Conservation (phyloP, 2,329 filamentous ascomycete genomes). For the Trichoderma pleuroti region DNA sequence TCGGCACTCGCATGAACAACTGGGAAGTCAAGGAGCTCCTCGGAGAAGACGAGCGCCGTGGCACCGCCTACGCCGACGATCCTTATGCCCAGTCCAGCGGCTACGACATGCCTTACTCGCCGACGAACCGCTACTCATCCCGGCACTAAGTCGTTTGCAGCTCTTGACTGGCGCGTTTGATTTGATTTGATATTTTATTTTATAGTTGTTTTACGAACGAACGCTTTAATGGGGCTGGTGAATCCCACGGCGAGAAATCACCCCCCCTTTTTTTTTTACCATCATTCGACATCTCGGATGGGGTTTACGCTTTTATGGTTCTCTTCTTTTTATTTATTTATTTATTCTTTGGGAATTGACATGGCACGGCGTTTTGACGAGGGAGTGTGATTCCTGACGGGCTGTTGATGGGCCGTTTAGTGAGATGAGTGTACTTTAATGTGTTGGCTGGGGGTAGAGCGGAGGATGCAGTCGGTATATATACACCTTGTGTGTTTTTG, state of each 20-base stretch:
- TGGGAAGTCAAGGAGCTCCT: slow-evolving; percentile 97
- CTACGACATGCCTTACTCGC: slow-evolving; percentile 52
- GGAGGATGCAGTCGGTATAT: not conserved
- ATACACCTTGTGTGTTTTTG: not conserved
- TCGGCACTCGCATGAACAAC: slow-evolving; percentile 90
- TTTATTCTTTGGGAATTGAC: slow-evolving; percentile 20
- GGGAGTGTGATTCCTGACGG: slow-evolving; percentile 12
- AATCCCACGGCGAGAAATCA: not conserved
- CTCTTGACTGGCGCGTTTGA: slow-evolving; percentile 18
- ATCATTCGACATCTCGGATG: not conserved
- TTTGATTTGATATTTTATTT: slow-evolving; percentile 11
- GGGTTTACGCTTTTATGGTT: slow-evolving; percentile 20
- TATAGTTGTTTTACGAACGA: not conserved
- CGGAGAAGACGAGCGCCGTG: slow-evolving; percentile 73
- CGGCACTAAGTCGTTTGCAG: slow-evolving; percentile 39
- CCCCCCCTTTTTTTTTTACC: not conserved
- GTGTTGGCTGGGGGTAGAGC: not conserved
- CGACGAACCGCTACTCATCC: slow-evolving; percentile 42
- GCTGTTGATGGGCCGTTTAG: slow-evolving; percentile 1
- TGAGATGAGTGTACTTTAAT: slow-evolving; percentile 4
- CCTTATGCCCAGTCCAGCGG: slow-evolving; percentile 55
- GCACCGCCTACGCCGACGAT: slow-evolving; percentile 69
- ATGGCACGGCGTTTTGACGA: slow-evolving; percentile 26
- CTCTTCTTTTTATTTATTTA: not conserved
- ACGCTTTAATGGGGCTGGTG: not conserved